phyloP scores from a whole-genome alignment of 176 grass and related monocot genomes.

The Oryza officinalis region DNA sequence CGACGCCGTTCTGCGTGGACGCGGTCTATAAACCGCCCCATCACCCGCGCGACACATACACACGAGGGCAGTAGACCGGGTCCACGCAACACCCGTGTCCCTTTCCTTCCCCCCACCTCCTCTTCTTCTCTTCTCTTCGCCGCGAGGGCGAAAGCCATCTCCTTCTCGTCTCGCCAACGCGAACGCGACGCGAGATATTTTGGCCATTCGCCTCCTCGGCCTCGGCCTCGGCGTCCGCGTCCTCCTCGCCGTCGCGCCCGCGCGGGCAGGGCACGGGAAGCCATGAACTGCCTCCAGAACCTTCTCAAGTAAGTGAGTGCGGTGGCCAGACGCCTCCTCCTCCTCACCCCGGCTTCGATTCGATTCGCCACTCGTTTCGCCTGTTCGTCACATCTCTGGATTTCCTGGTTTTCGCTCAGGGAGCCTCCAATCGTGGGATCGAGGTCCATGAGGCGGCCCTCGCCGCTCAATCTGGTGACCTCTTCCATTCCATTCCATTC shows the following conservation, averaged over 20 bases:
- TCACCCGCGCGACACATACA: too few relatives aligned
- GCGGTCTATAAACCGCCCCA: slow-evolving; percentile 15
- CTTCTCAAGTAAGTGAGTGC: slow-evolving; percentile 56
- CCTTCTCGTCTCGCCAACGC: neutral
- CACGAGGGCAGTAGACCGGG: slow-evolving; percentile 11
- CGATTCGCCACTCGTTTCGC: neutral
- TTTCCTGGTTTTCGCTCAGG: slow-evolving; percentile 32
- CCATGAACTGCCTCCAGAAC: slow-evolving; percentile 70
- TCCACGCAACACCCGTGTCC: neutral
- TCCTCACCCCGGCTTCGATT: neutral
- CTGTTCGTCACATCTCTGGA: neutral
- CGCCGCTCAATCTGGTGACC: slow-evolving; percentile 57
- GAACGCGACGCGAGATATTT: slow-evolving; percentile 12
- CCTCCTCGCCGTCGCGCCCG: neutral
- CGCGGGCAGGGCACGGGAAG: neutral
- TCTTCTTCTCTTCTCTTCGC: neutral
- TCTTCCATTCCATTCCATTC: neutral
- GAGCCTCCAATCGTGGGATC: slow-evolving; percentile 56
- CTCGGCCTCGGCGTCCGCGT: neutral
- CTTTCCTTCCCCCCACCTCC: too few relatives aligned
- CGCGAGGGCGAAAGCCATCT: too few relatives aligned
- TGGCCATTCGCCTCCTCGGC: neutral
- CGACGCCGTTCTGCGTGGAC: neutral
- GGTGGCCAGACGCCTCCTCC: neutral
- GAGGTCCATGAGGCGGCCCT: slow-evolving; percentile 57